Evolutionary conservation across 192 early-diverging fungal species (phyloP).

Genomic region (Podila clonocystis): DNA sequence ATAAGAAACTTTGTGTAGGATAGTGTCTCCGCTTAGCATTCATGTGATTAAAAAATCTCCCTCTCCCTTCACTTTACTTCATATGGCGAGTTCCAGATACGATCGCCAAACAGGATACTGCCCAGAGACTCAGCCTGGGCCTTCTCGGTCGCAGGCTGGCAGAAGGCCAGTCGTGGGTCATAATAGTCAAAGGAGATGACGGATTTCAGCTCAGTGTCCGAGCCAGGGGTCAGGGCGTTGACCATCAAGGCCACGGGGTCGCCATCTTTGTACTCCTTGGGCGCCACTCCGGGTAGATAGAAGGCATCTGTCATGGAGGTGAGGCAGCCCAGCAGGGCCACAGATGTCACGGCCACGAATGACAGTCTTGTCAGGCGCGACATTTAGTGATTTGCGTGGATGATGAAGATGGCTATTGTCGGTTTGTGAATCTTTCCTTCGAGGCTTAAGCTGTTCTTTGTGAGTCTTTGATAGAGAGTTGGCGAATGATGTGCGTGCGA

Average conservation of each 20-base stretch:
- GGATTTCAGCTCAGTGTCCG: conserved; percentile 69
- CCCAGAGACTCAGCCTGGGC: conserved; percentile 86
- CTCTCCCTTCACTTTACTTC: conserved; percentile 61
- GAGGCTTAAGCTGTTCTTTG: too few relatives aligned
- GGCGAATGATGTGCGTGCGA: too few relatives aligned
- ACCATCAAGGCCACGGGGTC: conserved; percentile 85
- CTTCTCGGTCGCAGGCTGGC: conserved; percentile 66
- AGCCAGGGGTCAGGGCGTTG: conserved; percentile 84
- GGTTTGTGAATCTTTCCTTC: neutral
- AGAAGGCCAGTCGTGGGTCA: conserved; percentile 87
- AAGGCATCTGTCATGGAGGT: conserved; percentile 62
- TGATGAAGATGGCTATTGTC: neutral
- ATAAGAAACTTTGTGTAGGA: neutral
- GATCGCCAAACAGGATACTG: conserved; percentile 95
- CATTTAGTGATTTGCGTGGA: neutral
- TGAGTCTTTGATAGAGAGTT: too few relatives aligned
- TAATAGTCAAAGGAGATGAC: conserved; percentile 93
- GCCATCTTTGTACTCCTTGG: conserved; percentile 80
- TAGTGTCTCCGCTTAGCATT: neutral
- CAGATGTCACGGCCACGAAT: neutral
- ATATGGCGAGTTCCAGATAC: conserved; percentile 87
- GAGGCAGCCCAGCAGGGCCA: neutral
- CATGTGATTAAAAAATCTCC: neutral
- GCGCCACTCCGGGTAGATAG: conserved; percentile 95
- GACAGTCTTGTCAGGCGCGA: conserved; percentile 1